phyloP scores from a whole-genome alignment of 208 protist genomes.

The Leishmania martiniquensis region DNA sequence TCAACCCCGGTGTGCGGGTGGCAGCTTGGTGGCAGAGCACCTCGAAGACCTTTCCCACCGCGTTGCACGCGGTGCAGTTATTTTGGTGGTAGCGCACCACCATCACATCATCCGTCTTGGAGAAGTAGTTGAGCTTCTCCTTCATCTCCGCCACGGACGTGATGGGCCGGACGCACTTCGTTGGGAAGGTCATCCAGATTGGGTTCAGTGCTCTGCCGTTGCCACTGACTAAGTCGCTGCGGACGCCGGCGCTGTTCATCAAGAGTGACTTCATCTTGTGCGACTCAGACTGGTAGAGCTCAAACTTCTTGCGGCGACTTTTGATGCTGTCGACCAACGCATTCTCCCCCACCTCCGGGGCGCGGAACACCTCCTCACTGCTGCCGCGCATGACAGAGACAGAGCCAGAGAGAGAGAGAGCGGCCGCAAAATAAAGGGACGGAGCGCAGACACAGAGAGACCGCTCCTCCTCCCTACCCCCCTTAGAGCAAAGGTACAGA shows the following conservation, averaged over 20 bases:
- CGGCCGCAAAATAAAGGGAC: too few species aligned
- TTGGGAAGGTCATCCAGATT: conserved; percentile 75
- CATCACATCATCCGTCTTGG: conserved; percentile 76
- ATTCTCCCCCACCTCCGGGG: conserved; percentile 30
- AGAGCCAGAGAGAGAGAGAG: too few species aligned
- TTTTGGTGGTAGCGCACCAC: conserved; percentile 85
- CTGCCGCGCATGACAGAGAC: conserved; percentile 19
- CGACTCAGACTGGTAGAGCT: conserved; percentile 81
- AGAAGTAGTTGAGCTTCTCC: conserved; percentile 80
- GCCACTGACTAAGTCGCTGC: conserved; percentile 50
- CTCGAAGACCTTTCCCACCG: conserved; percentile 80
- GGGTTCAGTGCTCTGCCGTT: conserved; percentile 67
- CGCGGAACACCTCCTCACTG: conserved; percentile 28
- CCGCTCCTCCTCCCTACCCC: too few species aligned
- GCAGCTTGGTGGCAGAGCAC: conserved; percentile 75
- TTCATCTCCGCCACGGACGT: conserved; percentile 68
- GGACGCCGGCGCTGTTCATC: conserved; percentile 78
- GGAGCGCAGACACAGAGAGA: too few species aligned
- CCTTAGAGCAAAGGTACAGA: not conserved
- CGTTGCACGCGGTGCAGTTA: conserved; percentile 87
- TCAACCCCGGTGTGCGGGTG: conserved; percentile 49
- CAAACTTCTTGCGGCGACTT: conserved; percentile 51
- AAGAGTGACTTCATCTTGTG: conserved; percentile 86
- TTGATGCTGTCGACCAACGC: conserved; percentile 53
- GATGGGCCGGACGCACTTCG: conserved; percentile 66